These are phyloP conservation scores for Daldinia sp. DNA, from an alignment of 2,329 filamentous ascomycete genomes.

Conservation along the genomic window DNA sequence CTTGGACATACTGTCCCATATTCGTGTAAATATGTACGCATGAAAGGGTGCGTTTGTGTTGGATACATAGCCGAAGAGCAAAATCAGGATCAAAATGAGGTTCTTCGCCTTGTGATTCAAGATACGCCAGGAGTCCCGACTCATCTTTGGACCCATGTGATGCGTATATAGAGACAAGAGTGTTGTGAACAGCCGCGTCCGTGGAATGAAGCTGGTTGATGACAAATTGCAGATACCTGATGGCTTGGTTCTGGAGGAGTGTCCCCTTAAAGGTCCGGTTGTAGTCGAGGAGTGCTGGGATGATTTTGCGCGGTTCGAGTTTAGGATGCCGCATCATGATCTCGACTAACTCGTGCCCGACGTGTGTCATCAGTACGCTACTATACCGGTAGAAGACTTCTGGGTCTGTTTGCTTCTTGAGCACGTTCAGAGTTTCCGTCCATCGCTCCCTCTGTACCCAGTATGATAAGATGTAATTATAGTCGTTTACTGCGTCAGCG, in stretches of 20 bases:
- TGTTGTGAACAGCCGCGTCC: slow-evolving; percentile 93
- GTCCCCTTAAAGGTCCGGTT: slow-evolving; percentile 80
- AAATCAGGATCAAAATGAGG: slow-evolving; percentile 95
- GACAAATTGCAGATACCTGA: slow-evolving; percentile 92
- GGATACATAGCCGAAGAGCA: slow-evolving; percentile 92
- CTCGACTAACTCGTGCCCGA: slow-evolving; percentile 87
- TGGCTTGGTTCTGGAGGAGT: slow-evolving; percentile 84
- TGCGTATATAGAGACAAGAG: slow-evolving; percentile 94
- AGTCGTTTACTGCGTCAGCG: slow-evolving; percentile 88
- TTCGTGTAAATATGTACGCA: slow-evolving; percentile 97
- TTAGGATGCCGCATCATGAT: slow-evolving; percentile 93
- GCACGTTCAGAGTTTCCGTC: slow-evolving; percentile 84
- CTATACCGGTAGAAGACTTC: slow-evolving; percentile 97
- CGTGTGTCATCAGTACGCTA: slow-evolving; percentile 94
- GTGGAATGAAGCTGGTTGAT: slow-evolving; percentile 87
- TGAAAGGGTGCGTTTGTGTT: slow-evolving; percentile 90
- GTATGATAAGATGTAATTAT: slow-evolving; percentile 94
- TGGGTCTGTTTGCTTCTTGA: slow-evolving; percentile 92
- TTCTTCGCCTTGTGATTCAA: slow-evolving; percentile 89
- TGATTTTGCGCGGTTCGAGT: slow-evolving; percentile 86
- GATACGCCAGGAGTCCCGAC: slow-evolving; percentile 85
- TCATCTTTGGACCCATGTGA: slow-evolving; percentile 87
- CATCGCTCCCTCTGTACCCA: slow-evolving; percentile 97
- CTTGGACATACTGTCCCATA: slow-evolving; percentile 94
- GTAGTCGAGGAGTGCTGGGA: slow-evolving; percentile 94